phyloP scores from a whole-genome alignment of 495 filamentous ascomycete species.

The Cercophora newfieldiana region DNA sequence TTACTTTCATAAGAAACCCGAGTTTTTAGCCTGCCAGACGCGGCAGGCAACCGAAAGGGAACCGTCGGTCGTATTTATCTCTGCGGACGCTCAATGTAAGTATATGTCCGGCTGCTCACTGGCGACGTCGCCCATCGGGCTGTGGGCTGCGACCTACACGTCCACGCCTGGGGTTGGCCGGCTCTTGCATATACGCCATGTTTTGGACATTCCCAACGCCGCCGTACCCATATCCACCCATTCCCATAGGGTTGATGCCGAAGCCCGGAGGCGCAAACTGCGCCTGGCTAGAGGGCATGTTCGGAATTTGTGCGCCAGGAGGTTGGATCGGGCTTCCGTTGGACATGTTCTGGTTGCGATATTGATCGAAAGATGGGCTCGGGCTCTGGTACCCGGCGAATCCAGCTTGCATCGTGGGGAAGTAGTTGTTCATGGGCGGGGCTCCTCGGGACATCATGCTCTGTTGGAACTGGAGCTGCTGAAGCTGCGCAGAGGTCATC shows the following conservation, averaged over 20 bases:
- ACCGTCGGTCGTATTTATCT: slow-evolving; percentile 14
- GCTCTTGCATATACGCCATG: slow-evolving; percentile 50
- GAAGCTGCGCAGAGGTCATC: slow-evolving; percentile 50
- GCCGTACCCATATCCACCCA: slow-evolving; percentile 48
- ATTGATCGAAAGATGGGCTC: slow-evolving; percentile 51
- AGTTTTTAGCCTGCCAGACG: background rate
- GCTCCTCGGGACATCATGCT: slow-evolving; percentile 52
- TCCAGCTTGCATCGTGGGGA: slow-evolving; percentile 48
- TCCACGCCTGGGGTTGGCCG: slow-evolving; percentile 52
- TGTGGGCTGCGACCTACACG: slow-evolving; percentile 49
- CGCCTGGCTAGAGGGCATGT: slow-evolving; percentile 31
- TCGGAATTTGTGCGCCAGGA: slow-evolving; percentile 31
- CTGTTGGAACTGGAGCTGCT: slow-evolving; percentile 62
- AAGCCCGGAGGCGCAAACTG: slow-evolving; percentile 50
- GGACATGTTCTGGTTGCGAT: slow-evolving; percentile 42
- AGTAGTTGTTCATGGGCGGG: slow-evolving; percentile 54
- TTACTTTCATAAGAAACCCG: background rate
- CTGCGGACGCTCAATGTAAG: slow-evolving; percentile 19
- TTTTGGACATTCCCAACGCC: slow-evolving; percentile 40
- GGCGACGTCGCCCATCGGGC: slow-evolving; percentile 25
- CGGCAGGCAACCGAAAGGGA: background rate
- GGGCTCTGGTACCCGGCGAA: slow-evolving; percentile 48
- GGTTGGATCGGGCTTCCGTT: slow-evolving; percentile 52
- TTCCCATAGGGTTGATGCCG: slow-evolving; percentile 44
- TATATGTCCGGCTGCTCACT: slow-evolving; percentile 9